Conservation (phyloP, 179 eudicot genomes). For the Amaranthus tricolor region DNA sequence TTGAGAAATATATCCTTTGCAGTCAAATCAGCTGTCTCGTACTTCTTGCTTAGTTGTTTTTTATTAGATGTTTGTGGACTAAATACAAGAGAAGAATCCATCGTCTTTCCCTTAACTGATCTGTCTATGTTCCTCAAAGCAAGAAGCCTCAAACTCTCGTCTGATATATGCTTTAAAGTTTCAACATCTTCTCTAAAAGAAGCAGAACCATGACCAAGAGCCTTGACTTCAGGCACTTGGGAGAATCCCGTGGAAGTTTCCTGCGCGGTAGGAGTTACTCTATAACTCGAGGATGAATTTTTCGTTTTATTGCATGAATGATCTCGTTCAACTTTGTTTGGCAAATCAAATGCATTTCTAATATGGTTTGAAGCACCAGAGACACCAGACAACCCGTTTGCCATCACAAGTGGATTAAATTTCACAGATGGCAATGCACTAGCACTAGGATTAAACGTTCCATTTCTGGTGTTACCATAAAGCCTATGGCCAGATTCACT, state of each 20-base stretch:
- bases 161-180: constrained; percentile 24
- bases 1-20: constrained; percentile 20
- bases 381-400: constrained; percentile 25
- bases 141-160: constrained; percentile 36
- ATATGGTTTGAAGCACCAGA: constrained; percentile 25
- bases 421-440: constrained; percentile 22
- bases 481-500: constrained; percentile 33
- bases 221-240: constrained; percentile 21
- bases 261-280: constrained; percentile 24
- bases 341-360: constrained; percentile 20
- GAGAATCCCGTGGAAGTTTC: constrained; percentile 29
- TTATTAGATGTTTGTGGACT: constrained; percentile 17
- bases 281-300: constrained; percentile 23
- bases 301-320: constrained; percentile 13
- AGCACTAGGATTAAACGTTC: constrained; percentile 24
- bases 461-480: constrained; percentile 22
- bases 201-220: constrained; percentile 25
- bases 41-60: constrained; percentile 21
- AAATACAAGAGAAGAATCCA: constrained; percentile 28
- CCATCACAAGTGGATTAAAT: constrained; percentile 21
- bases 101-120: constrained; percentile 19
- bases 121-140: constrained; percentile 24
- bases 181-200: constrained; percentile 26
- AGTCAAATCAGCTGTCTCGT: constrained; percentile 15
- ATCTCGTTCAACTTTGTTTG: constrained; percentile 20